phyloP scores from a whole-genome alignment of 2,329 filamentous ascomycete genomes.

The Trichoderma lentiforme region DNA sequence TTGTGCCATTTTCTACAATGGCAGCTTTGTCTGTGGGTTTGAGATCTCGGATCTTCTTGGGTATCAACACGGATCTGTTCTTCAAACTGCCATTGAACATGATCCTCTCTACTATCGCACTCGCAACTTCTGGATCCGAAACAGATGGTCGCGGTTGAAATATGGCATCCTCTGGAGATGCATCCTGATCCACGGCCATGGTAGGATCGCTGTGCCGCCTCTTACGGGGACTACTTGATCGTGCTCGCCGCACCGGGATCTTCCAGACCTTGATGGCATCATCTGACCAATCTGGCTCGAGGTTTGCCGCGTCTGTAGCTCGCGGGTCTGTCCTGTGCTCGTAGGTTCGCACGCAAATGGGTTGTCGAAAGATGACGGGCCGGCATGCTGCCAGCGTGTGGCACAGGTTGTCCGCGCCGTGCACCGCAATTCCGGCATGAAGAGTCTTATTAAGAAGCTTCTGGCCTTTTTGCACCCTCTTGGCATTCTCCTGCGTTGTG shows the following conservation, averaged over 20 bases:
- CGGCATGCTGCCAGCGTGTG: conserved; percentile 80
- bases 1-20: conserved; percentile 58
- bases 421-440: conserved; percentile 55
- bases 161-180: background rate
- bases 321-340: conserved; percentile 58
- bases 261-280: conserved; percentile 81
- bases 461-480: conserved; percentile 39
- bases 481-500: conserved; percentile 37
- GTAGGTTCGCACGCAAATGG: conserved; percentile 66
- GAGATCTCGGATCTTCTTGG: conserved; percentile 28
- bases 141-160: conserved; percentile 16
- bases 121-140: conserved; percentile 33
- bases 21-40: conserved; percentile 45
- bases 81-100: conserved; percentile 36
- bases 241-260: conserved; percentile 49
- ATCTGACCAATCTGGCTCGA: conserved; percentile 69
- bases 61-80: conserved; percentile 25
- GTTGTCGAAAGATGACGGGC: conserved; percentile 81
- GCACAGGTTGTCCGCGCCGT: conserved; percentile 76
- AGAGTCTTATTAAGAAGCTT: conserved; percentile 26
- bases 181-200: background rate
- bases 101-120: conserved; percentile 31
- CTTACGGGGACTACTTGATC: conserved; percentile 36
- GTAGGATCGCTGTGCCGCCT: conserved; percentile 26
- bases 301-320: conserved; percentile 23